A percentile compares a stretch with the other conserved stretches of the same genome.
phyloP scores from a whole-genome alignment of 2,329 filamentous ascomycete species.

The Arthrobotrys conoides region DNA sequence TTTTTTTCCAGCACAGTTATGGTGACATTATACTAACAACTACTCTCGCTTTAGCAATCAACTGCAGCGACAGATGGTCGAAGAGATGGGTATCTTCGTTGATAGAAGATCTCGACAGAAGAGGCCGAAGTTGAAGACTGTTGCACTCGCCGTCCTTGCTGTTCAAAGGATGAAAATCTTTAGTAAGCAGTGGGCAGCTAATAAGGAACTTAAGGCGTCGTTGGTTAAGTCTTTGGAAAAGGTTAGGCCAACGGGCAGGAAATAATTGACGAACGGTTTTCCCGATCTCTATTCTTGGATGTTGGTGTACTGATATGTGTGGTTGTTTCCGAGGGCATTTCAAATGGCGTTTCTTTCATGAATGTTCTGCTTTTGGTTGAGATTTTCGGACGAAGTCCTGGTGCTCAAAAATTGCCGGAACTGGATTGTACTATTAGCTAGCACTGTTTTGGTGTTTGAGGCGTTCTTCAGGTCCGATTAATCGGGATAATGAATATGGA shows the following conservation, averaged over 20 bases:
- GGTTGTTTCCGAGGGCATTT: slow-evolving; percentile 27
- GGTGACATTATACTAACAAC: slow-evolving; percentile 29
- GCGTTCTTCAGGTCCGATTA: slow-evolving; percentile 19
- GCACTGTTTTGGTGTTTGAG: slow-evolving; percentile 30
- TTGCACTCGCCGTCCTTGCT: slow-evolving; percentile 70
- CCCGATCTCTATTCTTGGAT: neutral
- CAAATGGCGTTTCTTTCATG: slow-evolving; percentile 36
- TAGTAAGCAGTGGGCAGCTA: slow-evolving; percentile 70
- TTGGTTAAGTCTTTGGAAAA: slow-evolving; percentile 63
- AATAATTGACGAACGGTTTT: neutral
- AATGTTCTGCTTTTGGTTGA: slow-evolving; percentile 21
- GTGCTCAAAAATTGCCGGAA: neutral
- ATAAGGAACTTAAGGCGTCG: slow-evolving; percentile 68
- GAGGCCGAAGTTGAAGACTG: slow-evolving; percentile 69
- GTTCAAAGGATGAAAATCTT: slow-evolving; percentile 71
- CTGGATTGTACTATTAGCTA: slow-evolving; percentile 29
- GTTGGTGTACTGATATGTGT: slow-evolving; percentile 13
- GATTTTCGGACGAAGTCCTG: slow-evolving; percentile 11
- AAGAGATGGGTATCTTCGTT: slow-evolving; percentile 80
- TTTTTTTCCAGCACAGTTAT: slow-evolving; percentile 15
- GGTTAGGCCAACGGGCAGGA: slow-evolving; percentile 48
- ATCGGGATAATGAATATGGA: slow-evolving; percentile 20
- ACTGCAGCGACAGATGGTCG: slow-evolving; percentile 86
- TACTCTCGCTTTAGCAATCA: slow-evolving; percentile 79
- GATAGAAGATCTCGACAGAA: slow-evolving; percentile 69